Percentiles rank a stretch among this genome's conserved stretches.
Evolutionary conservation across 202 grass and related monocot genomes (phyloP).

Genomic region (Digitaria exilis): DNA sequence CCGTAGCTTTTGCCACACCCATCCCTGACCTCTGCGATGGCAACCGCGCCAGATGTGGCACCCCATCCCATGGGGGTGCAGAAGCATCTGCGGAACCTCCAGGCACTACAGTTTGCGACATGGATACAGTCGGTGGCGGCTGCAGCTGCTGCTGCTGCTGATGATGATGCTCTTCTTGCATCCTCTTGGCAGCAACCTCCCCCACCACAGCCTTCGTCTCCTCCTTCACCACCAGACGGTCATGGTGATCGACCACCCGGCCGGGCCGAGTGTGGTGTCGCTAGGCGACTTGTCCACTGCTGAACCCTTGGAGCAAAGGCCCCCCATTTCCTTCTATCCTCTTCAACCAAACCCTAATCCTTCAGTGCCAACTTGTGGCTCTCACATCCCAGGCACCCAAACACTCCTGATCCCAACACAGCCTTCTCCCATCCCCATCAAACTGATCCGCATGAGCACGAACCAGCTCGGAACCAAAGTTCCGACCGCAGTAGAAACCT

Average conservation of each 20-base stretch:
- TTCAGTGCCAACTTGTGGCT: neutral
- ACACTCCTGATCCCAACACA: slow-evolving; percentile 32
- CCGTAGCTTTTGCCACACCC: slow-evolving; percentile 51
- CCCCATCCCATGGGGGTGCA: slow-evolving; percentile 38
- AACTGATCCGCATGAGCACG: slow-evolving; percentile 27
- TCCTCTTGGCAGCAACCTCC: slow-evolving; percentile 39
- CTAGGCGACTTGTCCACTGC: slow-evolving; percentile 97
- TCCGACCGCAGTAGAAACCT: slow-evolving; percentile 5
- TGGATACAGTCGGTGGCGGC: neutral
- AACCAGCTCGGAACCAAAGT: slow-evolving; percentile 11
- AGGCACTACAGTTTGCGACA: slow-evolving; percentile 7
- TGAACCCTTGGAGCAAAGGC: slow-evolving; percentile 73
- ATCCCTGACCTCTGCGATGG: slow-evolving; percentile 59
- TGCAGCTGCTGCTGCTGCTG: neutral
- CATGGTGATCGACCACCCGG: slow-evolving; percentile 41
- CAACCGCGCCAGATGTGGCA: slow-evolving; percentile 51
- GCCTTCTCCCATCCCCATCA: slow-evolving; percentile 6
- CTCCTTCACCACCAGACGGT: slow-evolving; percentile 32
- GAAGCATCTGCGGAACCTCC: neutral
- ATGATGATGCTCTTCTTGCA: slow-evolving; percentile 41
- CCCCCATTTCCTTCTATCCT: slow-evolving; percentile 61
- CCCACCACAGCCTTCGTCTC: slow-evolving; percentile 41
- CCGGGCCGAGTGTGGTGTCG: slow-evolving; percentile 79
- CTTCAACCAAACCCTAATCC: slow-evolving; percentile 31
- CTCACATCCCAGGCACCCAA: slow-evolving; percentile 13